Evolutionary conservation across 352 stramenopile genomes (phyloP).

Genomic region (Phytophthora tubulina): DNA sequence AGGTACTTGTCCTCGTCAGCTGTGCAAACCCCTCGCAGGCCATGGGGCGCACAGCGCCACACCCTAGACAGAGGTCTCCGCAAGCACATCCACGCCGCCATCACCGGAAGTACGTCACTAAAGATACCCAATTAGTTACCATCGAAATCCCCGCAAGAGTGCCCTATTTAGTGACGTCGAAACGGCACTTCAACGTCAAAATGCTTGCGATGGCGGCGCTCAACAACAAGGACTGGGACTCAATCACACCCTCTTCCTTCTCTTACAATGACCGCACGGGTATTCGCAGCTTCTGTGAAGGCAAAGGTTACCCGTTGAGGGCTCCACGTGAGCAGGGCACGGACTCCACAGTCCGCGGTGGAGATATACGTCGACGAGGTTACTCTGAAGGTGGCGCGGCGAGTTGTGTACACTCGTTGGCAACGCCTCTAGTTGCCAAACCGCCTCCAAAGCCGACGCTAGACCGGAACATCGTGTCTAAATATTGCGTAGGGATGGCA

Average conservation of each 20-base stretch:
- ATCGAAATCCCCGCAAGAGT: neutral
- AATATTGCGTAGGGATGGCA: constrained; percentile 50
- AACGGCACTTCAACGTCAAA: constrained; percentile 35
- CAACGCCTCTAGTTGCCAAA: constrained; percentile 15
- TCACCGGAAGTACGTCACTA: neutral
- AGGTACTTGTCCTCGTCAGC: constrained; percentile 76
- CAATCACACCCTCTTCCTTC: constrained; percentile 5
- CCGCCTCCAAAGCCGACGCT: constrained; percentile 11
- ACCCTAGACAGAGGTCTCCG: constrained; percentile 18
- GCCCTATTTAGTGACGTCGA: constrained; percentile 1
- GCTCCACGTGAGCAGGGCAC: neutral
- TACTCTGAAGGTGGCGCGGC: constrained; percentile 29
- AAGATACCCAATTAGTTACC: too few species aligned
- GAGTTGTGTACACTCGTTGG: constrained; percentile 29
- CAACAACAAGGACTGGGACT: constrained; percentile 27
- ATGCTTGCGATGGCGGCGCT: constrained; percentile 3
- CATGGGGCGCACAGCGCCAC: constrained; percentile 4
- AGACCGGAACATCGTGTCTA: constrained; percentile 33
- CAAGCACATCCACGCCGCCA: constrained; percentile 7
- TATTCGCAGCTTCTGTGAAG: constrained; percentile 5
- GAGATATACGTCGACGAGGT: constrained; percentile 30
- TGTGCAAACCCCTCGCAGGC: constrained; percentile 36
- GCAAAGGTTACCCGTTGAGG: constrained; percentile 15
- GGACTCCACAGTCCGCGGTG: neutral
- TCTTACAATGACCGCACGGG: constrained; percentile 9